Evolutionary conservation across 768 basidiomycete species (phyloP).

Genomic region (Thelephora aurantiotincta): DNA sequence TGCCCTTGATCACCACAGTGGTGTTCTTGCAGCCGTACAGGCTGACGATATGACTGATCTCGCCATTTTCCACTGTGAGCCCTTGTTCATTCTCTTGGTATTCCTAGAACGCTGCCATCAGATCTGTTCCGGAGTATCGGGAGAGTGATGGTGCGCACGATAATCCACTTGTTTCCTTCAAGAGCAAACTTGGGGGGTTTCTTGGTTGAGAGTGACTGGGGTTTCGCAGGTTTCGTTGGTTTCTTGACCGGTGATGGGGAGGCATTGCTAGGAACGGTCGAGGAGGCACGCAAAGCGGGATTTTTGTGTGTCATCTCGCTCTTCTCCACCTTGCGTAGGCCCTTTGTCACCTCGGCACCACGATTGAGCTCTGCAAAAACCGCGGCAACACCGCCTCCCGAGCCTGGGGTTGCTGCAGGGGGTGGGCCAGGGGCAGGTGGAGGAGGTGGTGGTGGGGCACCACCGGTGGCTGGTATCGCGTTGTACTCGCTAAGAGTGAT

Average conservation of each 20-base stretch:
- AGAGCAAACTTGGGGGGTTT: conserved; percentile 82
- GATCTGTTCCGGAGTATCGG: background rate
- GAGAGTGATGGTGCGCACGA: conserved; percentile 36
- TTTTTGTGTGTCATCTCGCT: conserved; percentile 99
- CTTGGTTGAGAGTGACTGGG: conserved; percentile 70
- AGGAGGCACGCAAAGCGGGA: conserved; percentile 55
- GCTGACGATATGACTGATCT: conserved; percentile 75
- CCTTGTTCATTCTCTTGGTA: conserved; percentile 72
- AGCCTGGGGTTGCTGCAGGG: conserved; percentile 27
- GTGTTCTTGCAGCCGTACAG: conserved; percentile 84
- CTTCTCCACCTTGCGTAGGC: conserved; percentile 85
- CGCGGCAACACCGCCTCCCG: conserved; percentile 48
- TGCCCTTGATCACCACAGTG: conserved; percentile 76
- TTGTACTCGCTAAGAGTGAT: conserved; percentile 41
- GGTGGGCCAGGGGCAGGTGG: conserved; percentile 29
- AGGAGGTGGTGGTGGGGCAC: conserved; percentile 39
- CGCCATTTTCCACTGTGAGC: conserved; percentile 62
- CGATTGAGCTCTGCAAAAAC: conserved; percentile 88
- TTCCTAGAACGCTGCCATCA: conserved; percentile 41
- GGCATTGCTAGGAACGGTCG: conserved; percentile 30
- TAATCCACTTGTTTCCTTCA: conserved; percentile 88
- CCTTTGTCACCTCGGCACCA: conserved; percentile 81
- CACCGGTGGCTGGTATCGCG: conserved; percentile 20
- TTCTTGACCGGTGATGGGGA: conserved; percentile 29
- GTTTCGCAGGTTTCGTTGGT: conserved; percentile 75